Conservation (phyloP, 2,329 filamentous ascomycete genomes). For the Neodidymelliopsis sp. region DNA sequence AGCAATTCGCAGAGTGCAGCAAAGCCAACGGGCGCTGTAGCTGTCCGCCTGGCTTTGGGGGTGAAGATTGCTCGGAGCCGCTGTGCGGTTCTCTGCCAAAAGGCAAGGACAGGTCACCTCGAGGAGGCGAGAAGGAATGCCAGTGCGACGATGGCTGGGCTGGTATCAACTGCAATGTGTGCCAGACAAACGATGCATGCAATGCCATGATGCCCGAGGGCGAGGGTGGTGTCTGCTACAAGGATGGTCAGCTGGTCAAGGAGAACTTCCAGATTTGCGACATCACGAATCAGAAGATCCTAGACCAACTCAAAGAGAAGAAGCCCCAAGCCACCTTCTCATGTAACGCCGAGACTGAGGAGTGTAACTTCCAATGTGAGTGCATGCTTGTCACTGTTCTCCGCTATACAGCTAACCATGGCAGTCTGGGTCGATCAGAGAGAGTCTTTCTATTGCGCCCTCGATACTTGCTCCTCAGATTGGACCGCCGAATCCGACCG, state of each 20-base stretch:
- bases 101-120: slow-evolving; percentile 76
- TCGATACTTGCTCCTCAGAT: slow-evolving; percentile 79
- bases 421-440: slow-evolving; percentile 91
- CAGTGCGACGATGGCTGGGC: slow-evolving; percentile 92
- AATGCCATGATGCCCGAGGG: slow-evolving; percentile 84
- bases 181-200: slow-evolving; percentile 82
- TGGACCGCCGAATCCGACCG: slow-evolving; percentile 71
- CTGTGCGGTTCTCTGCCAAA: slow-evolving; percentile 88
- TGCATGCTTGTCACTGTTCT: neutral
- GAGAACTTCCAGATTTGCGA: slow-evolving; percentile 98
- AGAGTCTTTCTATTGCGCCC: slow-evolving; percentile 95
- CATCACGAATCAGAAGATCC: slow-evolving; percentile 94
- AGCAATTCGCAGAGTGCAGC: slow-evolving; percentile 90
- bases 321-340: slow-evolving; percentile 95
- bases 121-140: slow-evolving; percentile 72
- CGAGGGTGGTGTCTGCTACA: slow-evolving; percentile 88
- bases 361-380: slow-evolving; percentile 95
- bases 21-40: slow-evolving; percentile 90
- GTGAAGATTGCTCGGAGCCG: slow-evolving; percentile 89
- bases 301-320: slow-evolving; percentile 82
- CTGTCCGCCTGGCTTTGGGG: slow-evolving; percentile 91
- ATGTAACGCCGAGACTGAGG: slow-evolving; percentile 75
- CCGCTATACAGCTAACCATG: slow-evolving; percentile 33
- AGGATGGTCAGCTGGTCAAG: slow-evolving; percentile 86
- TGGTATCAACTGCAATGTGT: slow-evolving; percentile 97